phyloP scores from a whole-genome alignment of 352 stramenopile genomes.

The Globisporangium sylvaticum region DNA sequence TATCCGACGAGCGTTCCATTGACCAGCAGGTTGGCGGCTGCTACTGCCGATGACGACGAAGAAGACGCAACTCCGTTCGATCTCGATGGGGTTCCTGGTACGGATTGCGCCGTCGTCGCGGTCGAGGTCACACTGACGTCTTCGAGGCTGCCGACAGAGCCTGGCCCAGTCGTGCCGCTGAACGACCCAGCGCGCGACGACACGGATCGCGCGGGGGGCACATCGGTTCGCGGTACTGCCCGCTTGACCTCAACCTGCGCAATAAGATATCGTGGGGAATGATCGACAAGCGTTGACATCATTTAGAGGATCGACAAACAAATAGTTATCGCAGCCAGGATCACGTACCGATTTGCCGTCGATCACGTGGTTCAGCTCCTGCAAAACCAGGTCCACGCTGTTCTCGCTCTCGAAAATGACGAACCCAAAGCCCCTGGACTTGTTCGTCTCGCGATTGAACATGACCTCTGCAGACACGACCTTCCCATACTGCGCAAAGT shows the following conservation, averaged over 20 bases:
- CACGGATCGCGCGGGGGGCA: constrained; percentile 66
- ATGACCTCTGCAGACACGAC: constrained; percentile 93
- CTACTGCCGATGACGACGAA: constrained; percentile 18
- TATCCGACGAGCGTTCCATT: constrained; percentile 70
- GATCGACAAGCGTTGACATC: background rate
- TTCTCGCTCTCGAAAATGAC: constrained; percentile 90
- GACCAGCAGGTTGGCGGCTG: constrained; percentile 25
- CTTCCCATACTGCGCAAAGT: constrained; percentile 92
- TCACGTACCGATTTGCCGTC: constrained; percentile 82
- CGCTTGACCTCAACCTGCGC: constrained; percentile 78
- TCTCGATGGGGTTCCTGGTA: constrained; percentile 57
- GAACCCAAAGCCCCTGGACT: constrained; percentile 92
- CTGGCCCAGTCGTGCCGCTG: constrained; percentile 67
- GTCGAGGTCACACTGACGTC: constrained; percentile 52
- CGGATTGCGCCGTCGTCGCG: constrained; percentile 42
- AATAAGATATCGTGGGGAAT: background rate
- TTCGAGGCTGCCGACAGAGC: constrained; percentile 69
- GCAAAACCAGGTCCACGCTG: constrained; percentile 84
- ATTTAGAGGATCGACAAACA: background rate
- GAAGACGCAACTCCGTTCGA: constrained; percentile 29
- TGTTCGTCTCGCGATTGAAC: constrained; percentile 95
- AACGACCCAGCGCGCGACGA: constrained; percentile 75
- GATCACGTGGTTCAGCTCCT: constrained; percentile 88
- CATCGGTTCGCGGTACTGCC: constrained; percentile 78
- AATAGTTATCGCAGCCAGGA: background rate